Evolutionary conservation across 495 filamentous ascomycete genomes (phyloP).

Genomic region (Daldinia concentrica): DNA sequence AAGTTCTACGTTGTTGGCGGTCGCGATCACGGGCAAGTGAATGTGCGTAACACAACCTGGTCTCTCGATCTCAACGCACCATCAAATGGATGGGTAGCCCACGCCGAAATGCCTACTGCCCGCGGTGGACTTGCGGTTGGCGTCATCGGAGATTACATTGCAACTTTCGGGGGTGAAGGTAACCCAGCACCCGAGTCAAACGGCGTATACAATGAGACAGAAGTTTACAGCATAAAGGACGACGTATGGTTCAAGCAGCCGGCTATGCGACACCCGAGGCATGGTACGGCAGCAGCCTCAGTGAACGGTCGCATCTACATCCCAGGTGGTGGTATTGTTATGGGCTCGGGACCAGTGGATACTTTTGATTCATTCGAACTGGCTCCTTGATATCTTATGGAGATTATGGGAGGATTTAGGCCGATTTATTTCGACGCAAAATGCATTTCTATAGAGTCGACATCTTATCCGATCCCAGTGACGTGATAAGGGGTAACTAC

Average conservation of each 20-base stretch:
- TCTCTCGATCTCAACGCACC: conserved; percentile 45
- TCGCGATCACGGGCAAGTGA: conserved; percentile 40
- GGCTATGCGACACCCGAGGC: not conserved
- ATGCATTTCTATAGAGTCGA: not conserved
- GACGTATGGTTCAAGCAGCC: not conserved
- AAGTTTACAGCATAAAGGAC: not conserved
- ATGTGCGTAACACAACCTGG: conserved; percentile 49
- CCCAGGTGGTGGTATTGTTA: not conserved
- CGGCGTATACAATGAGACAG: not conserved
- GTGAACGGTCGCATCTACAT: not conserved
- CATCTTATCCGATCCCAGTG: too few relatives aligned
- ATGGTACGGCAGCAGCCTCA: not conserved
- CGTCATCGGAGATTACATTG: conserved; percentile 46
- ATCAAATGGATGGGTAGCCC: conserved; percentile 39
- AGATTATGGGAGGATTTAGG: not conserved
- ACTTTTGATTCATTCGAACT: not conserved
- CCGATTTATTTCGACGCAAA: not conserved
- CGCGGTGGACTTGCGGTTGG: conserved; percentile 49
- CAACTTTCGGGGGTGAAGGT: conserved; percentile 56
- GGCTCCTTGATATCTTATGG: not conserved
- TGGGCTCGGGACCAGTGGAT: not conserved
- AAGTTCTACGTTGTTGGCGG: conserved; percentile 54
- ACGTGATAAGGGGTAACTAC: too few relatives aligned
- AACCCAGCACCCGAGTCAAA: conserved; percentile 32
- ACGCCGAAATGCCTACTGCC: conserved; percentile 45